phyloP scores from a whole-genome alignment of 2,329 filamentous ascomycete genomes.

The Rugonectria rugulosa region DNA sequence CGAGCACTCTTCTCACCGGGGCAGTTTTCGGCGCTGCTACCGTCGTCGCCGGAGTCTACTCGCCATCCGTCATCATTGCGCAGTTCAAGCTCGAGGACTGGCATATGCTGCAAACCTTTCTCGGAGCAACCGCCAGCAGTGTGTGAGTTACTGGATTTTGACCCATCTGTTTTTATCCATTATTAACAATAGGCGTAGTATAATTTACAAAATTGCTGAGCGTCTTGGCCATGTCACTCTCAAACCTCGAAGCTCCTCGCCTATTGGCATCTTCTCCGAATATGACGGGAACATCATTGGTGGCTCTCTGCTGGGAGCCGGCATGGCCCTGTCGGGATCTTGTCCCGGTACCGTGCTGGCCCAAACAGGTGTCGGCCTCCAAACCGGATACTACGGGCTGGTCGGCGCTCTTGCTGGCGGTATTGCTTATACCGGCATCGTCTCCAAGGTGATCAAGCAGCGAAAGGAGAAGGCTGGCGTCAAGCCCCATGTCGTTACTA shows the following conservation, averaged over 20 bases:
- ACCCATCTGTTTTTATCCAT: not conserved
- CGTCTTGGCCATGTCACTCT: conserved; percentile 52
- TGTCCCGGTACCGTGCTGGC: conserved; percentile 72
- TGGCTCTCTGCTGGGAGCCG: conserved; percentile 67
- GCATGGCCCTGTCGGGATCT: conserved; percentile 71
- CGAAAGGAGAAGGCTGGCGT: conserved; percentile 36
- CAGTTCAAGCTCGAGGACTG: conserved; percentile 69
- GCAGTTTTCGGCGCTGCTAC: conserved; percentile 69
- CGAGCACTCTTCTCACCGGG: conserved; percentile 54
- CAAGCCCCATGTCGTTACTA: conserved; percentile 41
- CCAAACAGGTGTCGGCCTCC: conserved; percentile 63
- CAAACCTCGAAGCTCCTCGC: conserved; percentile 58
- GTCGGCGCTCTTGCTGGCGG: conserved; percentile 64
- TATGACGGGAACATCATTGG: conserved; percentile 73
- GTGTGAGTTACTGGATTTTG: conserved; percentile 54
- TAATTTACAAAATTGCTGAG: conserved; percentile 56
- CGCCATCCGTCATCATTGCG: conserved; percentile 64
- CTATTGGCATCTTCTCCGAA: conserved; percentile 58
- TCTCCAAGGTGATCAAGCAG: conserved; percentile 46
- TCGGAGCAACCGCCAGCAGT: conserved; percentile 68
- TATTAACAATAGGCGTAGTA: conserved; percentile 36
- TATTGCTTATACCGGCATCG: conserved; percentile 56
- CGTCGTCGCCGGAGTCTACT: conserved; percentile 65
- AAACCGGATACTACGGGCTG: conserved; percentile 60
- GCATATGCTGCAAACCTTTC: conserved; percentile 71